Evolutionary conservation across 1,139 yeast species (phyloP).

Genomic region (Suhomyces ambrosiae): DNA sequence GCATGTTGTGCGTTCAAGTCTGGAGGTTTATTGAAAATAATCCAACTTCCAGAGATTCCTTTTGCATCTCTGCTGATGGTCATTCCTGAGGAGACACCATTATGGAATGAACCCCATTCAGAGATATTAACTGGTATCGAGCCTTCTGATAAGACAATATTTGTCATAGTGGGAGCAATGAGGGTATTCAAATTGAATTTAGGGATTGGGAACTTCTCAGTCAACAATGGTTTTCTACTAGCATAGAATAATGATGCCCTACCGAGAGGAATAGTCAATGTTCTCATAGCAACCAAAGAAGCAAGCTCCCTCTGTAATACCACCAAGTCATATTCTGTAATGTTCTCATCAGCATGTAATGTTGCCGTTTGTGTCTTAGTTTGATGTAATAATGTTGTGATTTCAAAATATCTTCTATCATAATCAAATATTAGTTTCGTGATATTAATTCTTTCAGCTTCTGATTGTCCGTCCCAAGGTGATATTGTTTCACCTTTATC

Average conservation of each 20-base stretch:
- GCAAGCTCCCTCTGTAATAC: slow-evolving; percentile 65
- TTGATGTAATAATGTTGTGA: slow-evolving; percentile 68
- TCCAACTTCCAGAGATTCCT: slow-evolving; percentile 90
- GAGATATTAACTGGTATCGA: slow-evolving; percentile 51
- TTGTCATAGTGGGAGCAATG: slow-evolving; percentile 68
- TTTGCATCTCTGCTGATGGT: slow-evolving; percentile 68
- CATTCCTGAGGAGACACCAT: slow-evolving; percentile 88
- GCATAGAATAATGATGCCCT: slow-evolving; percentile 73
- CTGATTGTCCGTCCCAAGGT: slow-evolving; percentile 70
- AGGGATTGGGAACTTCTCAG: slow-evolving; percentile 84
- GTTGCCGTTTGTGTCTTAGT: slow-evolving; percentile 62
- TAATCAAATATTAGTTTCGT: slow-evolving; percentile 72
- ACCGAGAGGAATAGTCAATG: slow-evolving; percentile 76
- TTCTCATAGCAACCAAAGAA: slow-evolving; percentile 64
- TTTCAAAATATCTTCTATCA: slow-evolving; percentile 81
- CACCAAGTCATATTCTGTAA: slow-evolving; percentile 61
- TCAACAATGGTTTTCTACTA: slow-evolving; percentile 73
- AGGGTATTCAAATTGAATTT: slow-evolving; percentile 68
- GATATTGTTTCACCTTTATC: slow-evolving; percentile 49
- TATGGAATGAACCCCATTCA: slow-evolving; percentile 90
- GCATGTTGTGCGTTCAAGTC: slow-evolving; percentile 82
- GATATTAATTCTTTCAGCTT: slow-evolving; percentile 65
- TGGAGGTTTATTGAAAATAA: slow-evolving; percentile 80
- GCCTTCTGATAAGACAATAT: slow-evolving; percentile 61
- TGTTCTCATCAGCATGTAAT: slow-evolving; percentile 36